Conservation (phyloP, 148 eudicot species). For the Rhododendron henanense region DNA sequence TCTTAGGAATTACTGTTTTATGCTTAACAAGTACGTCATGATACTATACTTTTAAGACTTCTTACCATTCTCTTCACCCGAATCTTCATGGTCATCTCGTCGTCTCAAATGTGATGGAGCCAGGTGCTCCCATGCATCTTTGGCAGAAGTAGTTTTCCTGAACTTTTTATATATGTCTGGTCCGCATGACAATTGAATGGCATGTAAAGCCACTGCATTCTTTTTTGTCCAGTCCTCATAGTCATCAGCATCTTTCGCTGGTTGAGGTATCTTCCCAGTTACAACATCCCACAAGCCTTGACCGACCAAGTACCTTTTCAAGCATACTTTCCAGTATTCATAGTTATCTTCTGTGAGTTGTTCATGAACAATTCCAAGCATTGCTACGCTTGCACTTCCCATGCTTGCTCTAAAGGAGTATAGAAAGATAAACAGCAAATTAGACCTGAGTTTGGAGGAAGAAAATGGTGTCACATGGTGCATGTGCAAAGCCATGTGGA, state of each 20-base stretch:
- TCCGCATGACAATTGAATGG: not conserved
- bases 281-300: conserved; percentile 3
- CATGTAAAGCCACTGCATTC: not conserved
- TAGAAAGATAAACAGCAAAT: not conserved
- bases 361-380: conserved; percentile 1
- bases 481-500: not conserved
- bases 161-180: not conserved
- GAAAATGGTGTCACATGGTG: not conserved
- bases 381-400: not conserved
- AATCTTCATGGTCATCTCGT: not conserved
- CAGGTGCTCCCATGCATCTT: conserved; percentile 3
- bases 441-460: not conserved
- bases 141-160: not conserved
- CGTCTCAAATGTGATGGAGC: not conserved
- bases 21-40: not conserved
- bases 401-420: not conserved
- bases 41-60: not conserved
- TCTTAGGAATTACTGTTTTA: not conserved
- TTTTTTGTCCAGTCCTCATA: not conserved
- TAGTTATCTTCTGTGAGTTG: conserved; percentile 1
- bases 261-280: not conserved
- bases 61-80: not conserved
- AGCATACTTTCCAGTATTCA: not conserved
- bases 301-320: not conserved
- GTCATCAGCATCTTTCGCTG: not conserved